Conservation (phyloP, 1,284 basidiomycete species). For the Mycena sp. region DNA sequence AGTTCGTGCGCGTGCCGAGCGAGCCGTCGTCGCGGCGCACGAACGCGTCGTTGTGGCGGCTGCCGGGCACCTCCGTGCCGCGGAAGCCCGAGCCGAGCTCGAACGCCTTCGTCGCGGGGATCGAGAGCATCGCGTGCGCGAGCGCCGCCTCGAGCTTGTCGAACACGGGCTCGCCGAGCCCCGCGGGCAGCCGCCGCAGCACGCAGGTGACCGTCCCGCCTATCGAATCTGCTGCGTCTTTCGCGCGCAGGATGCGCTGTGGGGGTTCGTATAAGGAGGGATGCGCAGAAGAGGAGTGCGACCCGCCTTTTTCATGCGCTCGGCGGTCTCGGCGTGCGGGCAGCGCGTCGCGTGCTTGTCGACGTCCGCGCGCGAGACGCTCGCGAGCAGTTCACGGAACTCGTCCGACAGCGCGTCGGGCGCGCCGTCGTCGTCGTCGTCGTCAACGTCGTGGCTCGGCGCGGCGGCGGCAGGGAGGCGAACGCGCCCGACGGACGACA, state of each 20-base stretch:
- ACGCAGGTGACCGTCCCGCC: constrained; percentile 98
- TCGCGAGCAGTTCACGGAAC: constrained; percentile 84
- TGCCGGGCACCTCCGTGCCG: constrained; percentile 95
- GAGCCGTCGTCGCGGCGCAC: constrained; percentile 72
- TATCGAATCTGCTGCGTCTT: constrained; percentile 92
- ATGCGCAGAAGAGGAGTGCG: not conserved
- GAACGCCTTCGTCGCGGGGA: constrained; percentile 98
- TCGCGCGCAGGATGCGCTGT: constrained; percentile 93
- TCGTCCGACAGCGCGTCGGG: constrained; percentile 87
- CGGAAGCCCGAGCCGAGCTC: constrained; percentile 98
- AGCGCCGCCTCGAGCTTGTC: constrained; percentile 98
- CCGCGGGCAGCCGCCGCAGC: constrained; percentile 89
- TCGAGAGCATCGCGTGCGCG: constrained; percentile 98
- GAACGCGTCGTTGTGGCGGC: constrained; percentile 94
- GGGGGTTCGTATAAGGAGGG: constrained; percentile 18
- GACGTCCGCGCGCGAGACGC: constrained; percentile 87
- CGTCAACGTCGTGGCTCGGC: constrained; percentile 63
- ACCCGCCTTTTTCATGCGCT: constrained; percentile 87
- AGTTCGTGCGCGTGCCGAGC: constrained; percentile 91
- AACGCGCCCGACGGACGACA: constrained; percentile 95
- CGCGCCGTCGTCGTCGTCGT: constrained; percentile 72
- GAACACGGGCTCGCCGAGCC: constrained; percentile 97
- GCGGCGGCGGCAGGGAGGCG: constrained; percentile 68
- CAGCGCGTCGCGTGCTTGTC: constrained; percentile 92
- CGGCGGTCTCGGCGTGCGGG: constrained; percentile 88